A percentile compares a stretch with the other conserved stretches of the same genome.
phyloP scores from a whole-genome alignment of 1,139 yeast species.

The Sugiyamaella xylanicola region DNA sequence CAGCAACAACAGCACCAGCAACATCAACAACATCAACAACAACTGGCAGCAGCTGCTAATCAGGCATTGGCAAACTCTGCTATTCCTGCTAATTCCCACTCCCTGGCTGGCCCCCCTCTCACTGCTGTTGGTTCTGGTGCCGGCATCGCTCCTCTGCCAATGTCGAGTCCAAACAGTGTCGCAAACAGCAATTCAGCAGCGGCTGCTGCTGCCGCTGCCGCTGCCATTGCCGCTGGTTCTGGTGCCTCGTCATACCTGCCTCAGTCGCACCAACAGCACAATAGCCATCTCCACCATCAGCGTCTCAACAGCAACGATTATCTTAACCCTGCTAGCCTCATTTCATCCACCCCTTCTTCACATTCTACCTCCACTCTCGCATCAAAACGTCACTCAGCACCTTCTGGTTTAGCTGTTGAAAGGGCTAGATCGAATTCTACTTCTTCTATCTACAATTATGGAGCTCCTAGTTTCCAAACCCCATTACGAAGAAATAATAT shows the following conservation, averaged over 20 bases:
- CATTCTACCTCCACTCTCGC: neutral
- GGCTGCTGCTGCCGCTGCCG: neutral
- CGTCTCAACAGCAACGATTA: neutral
- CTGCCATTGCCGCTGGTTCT: neutral
- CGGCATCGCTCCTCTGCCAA: neutral
- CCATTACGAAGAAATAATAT: slow-evolving; percentile 11
- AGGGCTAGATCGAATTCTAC: slow-evolving; percentile 14
- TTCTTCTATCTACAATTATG: slow-evolving; percentile 7
- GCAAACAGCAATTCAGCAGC: neutral
- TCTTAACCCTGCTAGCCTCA: neutral
- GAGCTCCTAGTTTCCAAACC: slow-evolving; percentile 12
- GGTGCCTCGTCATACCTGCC: neutral
- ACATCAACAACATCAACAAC: neutral
- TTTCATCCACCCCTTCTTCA: neutral
- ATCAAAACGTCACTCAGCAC: slow-evolving; percentile 15
- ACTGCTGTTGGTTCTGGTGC: neutral
- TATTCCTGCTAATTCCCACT: neutral
- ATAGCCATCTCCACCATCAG: too few species aligned
- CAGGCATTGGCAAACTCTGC: neutral
- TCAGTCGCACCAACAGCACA: too few species aligned
- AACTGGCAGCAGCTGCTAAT: neutral
- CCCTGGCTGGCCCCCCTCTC: neutral
- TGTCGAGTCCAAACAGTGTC: neutral
- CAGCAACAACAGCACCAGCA: slow-evolving; percentile 1
- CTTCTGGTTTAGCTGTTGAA: slow-evolving; percentile 6